Evolutionary conservation across 1,139 yeast genomes (phyloP).

Genomic region (Candida tetrigidarum): DNA sequence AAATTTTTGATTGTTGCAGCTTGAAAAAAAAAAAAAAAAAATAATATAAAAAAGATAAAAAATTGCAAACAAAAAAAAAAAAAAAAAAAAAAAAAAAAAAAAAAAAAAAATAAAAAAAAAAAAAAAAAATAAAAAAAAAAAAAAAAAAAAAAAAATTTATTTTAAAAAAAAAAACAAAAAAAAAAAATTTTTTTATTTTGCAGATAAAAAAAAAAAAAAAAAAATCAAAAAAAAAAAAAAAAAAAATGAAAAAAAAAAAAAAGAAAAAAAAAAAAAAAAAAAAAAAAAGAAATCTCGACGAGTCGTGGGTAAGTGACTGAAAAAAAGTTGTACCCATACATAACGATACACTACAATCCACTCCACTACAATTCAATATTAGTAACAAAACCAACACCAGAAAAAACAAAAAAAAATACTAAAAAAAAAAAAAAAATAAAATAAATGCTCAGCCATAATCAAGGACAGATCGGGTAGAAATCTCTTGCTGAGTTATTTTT

Average conservation of each 20-base stretch:
- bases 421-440: neutral
- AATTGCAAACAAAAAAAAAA: neutral
- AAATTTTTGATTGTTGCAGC: conserved; percentile 3
- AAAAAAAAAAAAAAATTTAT: neutral
- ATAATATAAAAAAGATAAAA: neutral
- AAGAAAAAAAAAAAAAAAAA: neutral
- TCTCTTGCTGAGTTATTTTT: neutral
- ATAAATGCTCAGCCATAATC: conserved; percentile 1
- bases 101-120: neutral
- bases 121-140: neutral
- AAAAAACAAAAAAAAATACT: neutral
- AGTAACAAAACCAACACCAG: neutral
- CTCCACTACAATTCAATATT: too few relatives aligned
- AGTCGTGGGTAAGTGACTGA: too few relatives aligned
- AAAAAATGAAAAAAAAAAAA: neutral
- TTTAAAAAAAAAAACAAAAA: neutral
- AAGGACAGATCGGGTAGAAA: conserved; percentile 1
- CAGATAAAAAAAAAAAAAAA: neutral
- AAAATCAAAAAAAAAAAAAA: neutral
- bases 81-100: neutral
- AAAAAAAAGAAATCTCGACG: too few relatives aligned
- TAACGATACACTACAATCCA: too few relatives aligned
- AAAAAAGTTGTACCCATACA: too few relatives aligned
- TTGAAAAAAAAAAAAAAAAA: neutral
- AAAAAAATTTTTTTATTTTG: too few relatives aligned